phyloP scores from a whole-genome alignment of 306 rosid species.

The Canavalia gladiata region DNA sequence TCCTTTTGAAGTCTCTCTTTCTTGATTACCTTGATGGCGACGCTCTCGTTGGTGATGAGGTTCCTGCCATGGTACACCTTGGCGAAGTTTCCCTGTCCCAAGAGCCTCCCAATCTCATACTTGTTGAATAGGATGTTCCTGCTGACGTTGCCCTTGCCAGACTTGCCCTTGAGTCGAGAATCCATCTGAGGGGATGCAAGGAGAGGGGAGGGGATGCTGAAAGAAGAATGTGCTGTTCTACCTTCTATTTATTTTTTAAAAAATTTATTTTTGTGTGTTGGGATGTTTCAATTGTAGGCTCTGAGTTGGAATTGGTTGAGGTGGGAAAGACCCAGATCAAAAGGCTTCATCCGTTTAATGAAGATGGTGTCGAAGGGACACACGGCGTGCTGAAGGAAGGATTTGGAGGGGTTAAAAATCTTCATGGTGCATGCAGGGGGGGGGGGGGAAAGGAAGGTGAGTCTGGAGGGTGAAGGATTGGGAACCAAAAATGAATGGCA shows the following conservation, averaged over 20 bases:
- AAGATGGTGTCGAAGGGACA: conserved; percentile 54
- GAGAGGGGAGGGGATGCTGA: neutral
- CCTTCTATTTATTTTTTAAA: neutral
- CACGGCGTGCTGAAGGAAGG: conserved; percentile 44
- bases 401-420: conserved; percentile 41
- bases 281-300: conserved; percentile 4
- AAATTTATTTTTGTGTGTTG: neutral
- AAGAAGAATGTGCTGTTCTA: too few relatives aligned
- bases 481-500: too few relatives aligned
- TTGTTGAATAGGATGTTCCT: conserved; percentile 68
- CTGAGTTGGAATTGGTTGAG: conserved; percentile 39
- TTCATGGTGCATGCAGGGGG: conserved; percentile 51
- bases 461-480: neutral
- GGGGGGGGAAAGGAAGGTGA: too few relatives aligned
- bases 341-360: conserved; percentile 25
- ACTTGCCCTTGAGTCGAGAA: neutral
- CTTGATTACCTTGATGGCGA: conserved; percentile 75
- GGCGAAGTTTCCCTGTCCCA: conserved; percentile 86
- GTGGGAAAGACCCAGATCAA: conserved; percentile 41
- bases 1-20: conserved; percentile 70
- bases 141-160: neutral
- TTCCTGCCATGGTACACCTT: conserved; percentile 72
- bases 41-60: conserved; percentile 61
- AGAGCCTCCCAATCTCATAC: conserved; percentile 73
- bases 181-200: neutral